Evolutionary conservation across 768 basidiomycete genomes (phyloP).

Genomic region (Mycena pura): DNA sequence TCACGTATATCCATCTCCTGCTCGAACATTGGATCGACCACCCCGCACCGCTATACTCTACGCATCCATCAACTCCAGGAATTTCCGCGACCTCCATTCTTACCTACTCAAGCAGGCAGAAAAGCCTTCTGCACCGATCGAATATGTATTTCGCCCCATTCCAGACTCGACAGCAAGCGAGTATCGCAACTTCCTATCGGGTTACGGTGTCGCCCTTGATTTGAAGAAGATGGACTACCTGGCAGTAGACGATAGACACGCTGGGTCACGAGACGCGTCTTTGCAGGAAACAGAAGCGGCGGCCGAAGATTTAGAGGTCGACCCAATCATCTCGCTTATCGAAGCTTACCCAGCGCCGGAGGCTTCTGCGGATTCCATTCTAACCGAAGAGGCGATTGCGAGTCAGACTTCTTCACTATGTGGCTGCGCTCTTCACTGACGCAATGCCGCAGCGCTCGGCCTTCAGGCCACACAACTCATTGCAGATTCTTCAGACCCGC

Average conservation of each 20-base stretch:
- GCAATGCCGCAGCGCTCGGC: conserved; percentile 60
- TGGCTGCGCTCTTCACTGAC: not conserved
- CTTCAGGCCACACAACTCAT: conserved; percentile 80
- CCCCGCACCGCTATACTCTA: conserved; percentile 80
- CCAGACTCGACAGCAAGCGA: conserved; percentile 36
- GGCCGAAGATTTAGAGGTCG: not conserved
- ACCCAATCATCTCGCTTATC: conserved; percentile 20
- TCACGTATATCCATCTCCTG: conserved; percentile 66
- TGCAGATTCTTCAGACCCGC: conserved; percentile 58
- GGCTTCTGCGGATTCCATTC: not conserved
- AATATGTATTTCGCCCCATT: conserved; percentile 79
- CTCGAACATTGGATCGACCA: conserved; percentile 52
- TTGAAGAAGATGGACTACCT: conserved; percentile 98
- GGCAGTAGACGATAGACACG: conserved; percentile 84
- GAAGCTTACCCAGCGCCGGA: conserved; percentile 22
- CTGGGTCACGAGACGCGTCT: conserved; percentile 29
- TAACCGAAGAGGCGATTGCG: conserved; percentile 48
- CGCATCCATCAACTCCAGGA: conserved; percentile 65
- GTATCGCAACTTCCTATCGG: conserved; percentile 64
- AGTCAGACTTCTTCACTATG: not conserved
- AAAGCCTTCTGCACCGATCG: conserved; percentile 53
- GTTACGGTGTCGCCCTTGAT: conserved; percentile 92
- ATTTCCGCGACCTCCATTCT: conserved; percentile 74
- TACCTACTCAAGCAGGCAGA: conserved; percentile 62
- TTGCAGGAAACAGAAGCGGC: not conserved